These are phyloP conservation scores for Crepidotus variabilis DNA, from an alignment of 768 basidiomycete genomes.

Conservation along the genomic window DNA sequence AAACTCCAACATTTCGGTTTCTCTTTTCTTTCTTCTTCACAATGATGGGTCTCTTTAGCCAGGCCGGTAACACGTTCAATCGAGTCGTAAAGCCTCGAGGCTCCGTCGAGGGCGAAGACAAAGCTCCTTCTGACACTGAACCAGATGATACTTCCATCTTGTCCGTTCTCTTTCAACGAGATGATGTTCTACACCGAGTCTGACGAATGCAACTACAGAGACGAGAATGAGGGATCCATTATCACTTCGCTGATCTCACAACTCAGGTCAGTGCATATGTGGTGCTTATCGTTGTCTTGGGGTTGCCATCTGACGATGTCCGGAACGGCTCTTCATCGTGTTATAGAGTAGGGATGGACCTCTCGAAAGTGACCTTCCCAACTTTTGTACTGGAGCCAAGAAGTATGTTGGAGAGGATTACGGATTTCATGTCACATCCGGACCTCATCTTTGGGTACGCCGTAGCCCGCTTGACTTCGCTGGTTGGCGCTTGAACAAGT, in stretches of 20 bases:
- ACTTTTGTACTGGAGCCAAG: conserved; percentile 96
- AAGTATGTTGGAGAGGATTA: conserved; percentile 97
- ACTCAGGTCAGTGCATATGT: conserved; percentile 52
- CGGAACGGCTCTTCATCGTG: neutral
- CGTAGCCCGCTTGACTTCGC: conserved; percentile 5
- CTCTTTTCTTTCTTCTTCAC: conserved; percentile 11
- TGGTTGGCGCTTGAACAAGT: neutral
- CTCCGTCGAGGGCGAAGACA: conserved; percentile 60
- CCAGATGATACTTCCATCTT: conserved; percentile 89
- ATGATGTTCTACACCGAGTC: conserved; percentile 28
- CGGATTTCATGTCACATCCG: conserved; percentile 99
- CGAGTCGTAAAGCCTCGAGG: conserved; percentile 62
- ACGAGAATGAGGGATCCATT: conserved; percentile 92
- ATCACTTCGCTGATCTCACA: conserved; percentile 86
- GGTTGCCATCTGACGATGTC: neutral
- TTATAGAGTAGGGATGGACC: conserved; percentile 93
- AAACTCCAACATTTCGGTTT: conserved; percentile 3
- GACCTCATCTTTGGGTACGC: conserved; percentile 93
- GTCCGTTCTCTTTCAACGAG: conserved; percentile 45
- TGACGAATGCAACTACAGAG: conserved; percentile 47
- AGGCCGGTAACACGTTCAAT: conserved; percentile 56
- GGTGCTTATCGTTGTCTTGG: conserved; percentile 1
- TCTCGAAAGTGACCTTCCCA: conserved; percentile 90
- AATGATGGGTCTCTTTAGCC: conserved; percentile 82
- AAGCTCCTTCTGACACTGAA: conserved; percentile 76